phyloP scores from a whole-genome alignment of 78 protist species.

The Chrysochromulina parva region DNA sequence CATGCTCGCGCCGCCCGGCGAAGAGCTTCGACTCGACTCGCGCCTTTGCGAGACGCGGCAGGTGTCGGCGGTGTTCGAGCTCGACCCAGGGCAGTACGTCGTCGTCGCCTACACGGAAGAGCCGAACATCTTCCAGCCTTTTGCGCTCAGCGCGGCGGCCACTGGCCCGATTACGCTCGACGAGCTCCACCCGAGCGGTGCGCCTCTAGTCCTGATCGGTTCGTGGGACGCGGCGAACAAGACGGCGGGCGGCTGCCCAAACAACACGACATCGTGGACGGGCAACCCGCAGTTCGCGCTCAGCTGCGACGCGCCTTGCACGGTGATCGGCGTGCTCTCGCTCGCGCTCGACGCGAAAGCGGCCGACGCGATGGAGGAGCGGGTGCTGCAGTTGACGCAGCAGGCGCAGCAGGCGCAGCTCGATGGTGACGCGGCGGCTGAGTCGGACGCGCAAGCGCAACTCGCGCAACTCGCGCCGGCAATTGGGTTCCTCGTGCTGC shows the following conservation, averaged over 20 bases:
- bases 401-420: too few species aligned
- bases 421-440: too few species aligned
- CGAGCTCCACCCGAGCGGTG: too few species aligned
- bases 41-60: too few species aligned
- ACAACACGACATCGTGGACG: not conserved
- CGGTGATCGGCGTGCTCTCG: not conserved
- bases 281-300: not conserved
- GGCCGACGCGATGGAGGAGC: not conserved
- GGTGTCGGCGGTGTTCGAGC: too few species aligned
- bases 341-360: not conserved
- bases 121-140: too few species aligned
- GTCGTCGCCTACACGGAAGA: too few species aligned
- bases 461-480: not conserved
- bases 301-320: not conserved
- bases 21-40: too few species aligned
- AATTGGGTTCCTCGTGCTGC: not conserved
- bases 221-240: not conserved
- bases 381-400: not conserved
- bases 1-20: too few species aligned
- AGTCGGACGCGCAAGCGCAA: not conserved
- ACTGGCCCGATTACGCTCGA: too few species aligned
- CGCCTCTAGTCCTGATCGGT: not conserved
- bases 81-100: too few species aligned
- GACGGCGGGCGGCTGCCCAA: constrained; percentile 11
- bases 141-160: too few species aligned